Evolutionary conservation across 2,329 filamentous ascomycete species (phyloP).

Genomic region (Ceratocystis lukuohia): DNA sequence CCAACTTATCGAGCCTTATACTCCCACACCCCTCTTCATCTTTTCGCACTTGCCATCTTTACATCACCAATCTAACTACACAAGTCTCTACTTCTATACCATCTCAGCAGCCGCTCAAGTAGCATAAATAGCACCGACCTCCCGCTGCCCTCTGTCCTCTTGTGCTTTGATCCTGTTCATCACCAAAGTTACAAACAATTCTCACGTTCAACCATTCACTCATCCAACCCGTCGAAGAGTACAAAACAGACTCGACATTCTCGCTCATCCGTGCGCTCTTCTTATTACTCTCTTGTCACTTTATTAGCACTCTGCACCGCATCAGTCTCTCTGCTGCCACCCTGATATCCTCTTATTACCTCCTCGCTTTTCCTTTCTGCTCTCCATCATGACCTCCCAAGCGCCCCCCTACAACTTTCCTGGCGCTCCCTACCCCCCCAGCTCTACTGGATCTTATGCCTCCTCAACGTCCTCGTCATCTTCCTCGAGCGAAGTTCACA

Average conservation of each 20-base stretch:
- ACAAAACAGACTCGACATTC: background rate
- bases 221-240: background rate
- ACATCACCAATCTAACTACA: background rate
- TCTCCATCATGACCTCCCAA: slow-evolving; percentile 9
- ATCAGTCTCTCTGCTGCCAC: background rate
- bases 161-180: background rate
- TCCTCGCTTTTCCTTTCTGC: background rate
- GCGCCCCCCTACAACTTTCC: background rate
- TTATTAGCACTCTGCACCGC: background rate
- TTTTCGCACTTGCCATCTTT: background rate
- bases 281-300: background rate
- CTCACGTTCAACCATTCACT: background rate
- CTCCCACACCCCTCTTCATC: background rate
- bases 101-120: background rate
- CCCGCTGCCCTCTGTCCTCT: background rate
- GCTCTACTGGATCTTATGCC: background rate
- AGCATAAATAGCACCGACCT: background rate
- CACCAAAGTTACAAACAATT: background rate
- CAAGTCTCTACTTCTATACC: background rate
- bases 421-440: slow-evolving; percentile 8
- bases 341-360: background rate
- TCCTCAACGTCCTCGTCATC: slow-evolving; percentile 3
- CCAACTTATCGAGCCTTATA: background rate
- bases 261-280: background rate
- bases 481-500: background rate